Evolutionary conservation across 345 rosid species (phyloP).

Genomic region (Diplotaxis tenuifolia): DNA sequence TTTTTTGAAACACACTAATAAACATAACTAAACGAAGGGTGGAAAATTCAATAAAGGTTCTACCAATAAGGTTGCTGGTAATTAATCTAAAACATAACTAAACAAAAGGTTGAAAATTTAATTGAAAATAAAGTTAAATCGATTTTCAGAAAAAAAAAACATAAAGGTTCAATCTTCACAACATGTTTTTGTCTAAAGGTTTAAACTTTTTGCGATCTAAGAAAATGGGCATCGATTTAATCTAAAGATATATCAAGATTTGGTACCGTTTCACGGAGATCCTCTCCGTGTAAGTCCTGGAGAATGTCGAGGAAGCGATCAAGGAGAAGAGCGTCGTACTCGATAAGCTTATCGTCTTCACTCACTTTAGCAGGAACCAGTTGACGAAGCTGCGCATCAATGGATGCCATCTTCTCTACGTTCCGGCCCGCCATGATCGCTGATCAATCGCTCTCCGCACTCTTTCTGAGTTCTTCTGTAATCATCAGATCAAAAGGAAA

Average conservation of each 20-base stretch:
- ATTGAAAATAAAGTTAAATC: too few relatives aligned
- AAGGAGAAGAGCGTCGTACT: constrained; percentile 90
- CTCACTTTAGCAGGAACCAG: constrained; percentile 82
- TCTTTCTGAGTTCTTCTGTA: constrained; percentile 25
- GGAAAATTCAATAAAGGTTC: too few relatives aligned
- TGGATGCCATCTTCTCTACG: constrained; percentile 87
- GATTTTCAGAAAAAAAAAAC: too few relatives aligned
- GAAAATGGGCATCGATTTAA: constrained; percentile 19
- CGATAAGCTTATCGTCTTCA: constrained; percentile 94
- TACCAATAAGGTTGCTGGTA: too few relatives aligned
- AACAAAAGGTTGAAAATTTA: too few relatives aligned
- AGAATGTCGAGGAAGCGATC: constrained; percentile 97
- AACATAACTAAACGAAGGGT: too few relatives aligned
- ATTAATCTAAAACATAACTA: neutral
- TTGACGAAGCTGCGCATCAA: constrained; percentile 88
- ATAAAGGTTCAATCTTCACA: neutral
- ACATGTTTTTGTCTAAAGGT: neutral
- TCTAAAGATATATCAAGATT: neutral
- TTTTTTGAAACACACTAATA: too few relatives aligned
- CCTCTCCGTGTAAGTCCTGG: constrained; percentile 91
- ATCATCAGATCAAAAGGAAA: neutral
- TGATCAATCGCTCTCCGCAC: constrained; percentile 12
- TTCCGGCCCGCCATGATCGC: constrained; percentile 57
- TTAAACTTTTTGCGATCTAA: neutral
- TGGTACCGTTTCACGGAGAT: constrained; percentile 84